Evolutionary conservation across 768 basidiomycete genomes (phyloP), one percentile per base, ranked within the genome.

Genomic region (Phallus indusiatus): DNA sequence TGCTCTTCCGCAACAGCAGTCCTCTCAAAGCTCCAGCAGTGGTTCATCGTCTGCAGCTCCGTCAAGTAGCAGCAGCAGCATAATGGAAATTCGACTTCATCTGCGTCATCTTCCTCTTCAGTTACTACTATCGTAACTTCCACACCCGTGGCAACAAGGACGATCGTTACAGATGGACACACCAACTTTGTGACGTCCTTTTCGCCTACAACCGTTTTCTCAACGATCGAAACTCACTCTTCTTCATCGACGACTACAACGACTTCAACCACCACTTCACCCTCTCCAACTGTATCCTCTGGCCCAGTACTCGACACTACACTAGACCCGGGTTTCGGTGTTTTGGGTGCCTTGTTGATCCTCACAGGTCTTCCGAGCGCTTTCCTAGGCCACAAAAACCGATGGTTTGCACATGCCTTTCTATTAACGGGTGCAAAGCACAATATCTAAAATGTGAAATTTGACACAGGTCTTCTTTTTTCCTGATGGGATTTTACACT

Each of bases 351-450:
- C 5, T 72, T 96, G 61, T 83, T 97, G 68, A 92, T 96, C 64
- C 67, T 96, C 53, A 92, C 90, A 9, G 94, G 94, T 51, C 75
- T 94, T 6, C 91, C 92, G 9, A 88, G 90, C 55, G 88, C 90
- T 2, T 91, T 92, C 64, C 85, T 90, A 74, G 94, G 94, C 20
- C 92, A 94, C 74, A 95, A 95, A 78, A 94, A 96, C 70, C 76
- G 93, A 79, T 95, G 94, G 93, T 88, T 67, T 47, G 80, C 74
- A 47, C 53, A 48, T 20, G 12, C 14, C n/a, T 47, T 63, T 16
- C 37, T 53, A 59, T 61, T 16, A 18, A 57, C 57, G 20, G 58
- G 55, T 62, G 63, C 52, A 60, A 51, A 35, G 22, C 28, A 50
- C 50, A 52, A 53, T 57, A 66, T 63, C 63, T 62, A 50, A 56